phyloP scores from a whole-genome alignment of 2,329 filamentous ascomycete species.

The Epichloe festucae region DNA sequence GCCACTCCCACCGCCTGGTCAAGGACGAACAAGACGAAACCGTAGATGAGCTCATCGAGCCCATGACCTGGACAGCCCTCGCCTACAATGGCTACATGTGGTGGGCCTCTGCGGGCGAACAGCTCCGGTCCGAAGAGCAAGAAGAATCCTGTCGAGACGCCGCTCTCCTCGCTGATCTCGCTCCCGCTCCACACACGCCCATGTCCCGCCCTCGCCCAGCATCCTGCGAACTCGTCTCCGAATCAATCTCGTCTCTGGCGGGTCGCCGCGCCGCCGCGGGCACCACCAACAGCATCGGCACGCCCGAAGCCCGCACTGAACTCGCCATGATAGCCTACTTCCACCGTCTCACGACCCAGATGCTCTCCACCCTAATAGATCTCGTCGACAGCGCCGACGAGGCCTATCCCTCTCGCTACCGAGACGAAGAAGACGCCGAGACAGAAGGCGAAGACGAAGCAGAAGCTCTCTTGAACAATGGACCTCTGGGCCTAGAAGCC shows the following conservation, averaged over 20 bases:
- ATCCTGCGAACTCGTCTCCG: constrained; percentile 23
- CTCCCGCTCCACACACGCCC: constrained; percentile 18
- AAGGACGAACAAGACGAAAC: constrained; percentile 32
- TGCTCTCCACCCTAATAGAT: constrained; percentile 49
- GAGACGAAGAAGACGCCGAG: constrained; percentile 24
- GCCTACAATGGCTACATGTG: constrained; percentile 79
- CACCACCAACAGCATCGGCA: not conserved
- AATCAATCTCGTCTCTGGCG: constrained; percentile 33
- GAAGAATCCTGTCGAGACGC: constrained; percentile 44
- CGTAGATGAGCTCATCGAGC: constrained; percentile 46
- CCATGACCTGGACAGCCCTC: constrained; percentile 56
- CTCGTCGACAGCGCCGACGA: constrained; percentile 40
- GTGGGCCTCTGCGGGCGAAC: constrained; percentile 78
- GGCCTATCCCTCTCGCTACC: constrained; percentile 21
- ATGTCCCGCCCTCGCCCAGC: constrained; percentile 19
- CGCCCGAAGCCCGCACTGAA: constrained; percentile 34
- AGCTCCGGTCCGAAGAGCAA: constrained; percentile 45
- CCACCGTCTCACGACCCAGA: constrained; percentile 57
- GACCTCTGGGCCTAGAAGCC: constrained; percentile 21
- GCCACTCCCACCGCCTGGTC: constrained; percentile 14
- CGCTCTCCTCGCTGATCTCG: constrained; percentile 40
- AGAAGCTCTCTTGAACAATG: constrained; percentile 12
- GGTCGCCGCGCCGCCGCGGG: constrained; percentile 19
- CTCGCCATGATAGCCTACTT: constrained; percentile 71
- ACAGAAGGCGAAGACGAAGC: constrained; percentile 12